phyloP scores from a whole-genome alignment of 2,329 filamentous ascomycete genomes.

The Verticillium albo-atrum region DNA sequence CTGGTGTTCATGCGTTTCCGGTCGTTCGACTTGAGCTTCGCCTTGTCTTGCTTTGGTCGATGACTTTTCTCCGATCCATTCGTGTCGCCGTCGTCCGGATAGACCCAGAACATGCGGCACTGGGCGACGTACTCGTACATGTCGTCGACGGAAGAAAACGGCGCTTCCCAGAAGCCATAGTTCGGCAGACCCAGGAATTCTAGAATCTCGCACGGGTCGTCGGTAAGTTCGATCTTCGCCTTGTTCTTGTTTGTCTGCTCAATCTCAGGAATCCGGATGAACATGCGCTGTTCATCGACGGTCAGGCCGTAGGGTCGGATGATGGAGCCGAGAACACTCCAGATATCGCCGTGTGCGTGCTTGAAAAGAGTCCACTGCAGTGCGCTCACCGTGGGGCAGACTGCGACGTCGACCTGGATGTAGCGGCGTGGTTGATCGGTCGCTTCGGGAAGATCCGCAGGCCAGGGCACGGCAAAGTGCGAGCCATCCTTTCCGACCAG shows the following conservation, averaged over 20 bases:
- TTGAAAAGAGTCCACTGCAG: conserved; percentile 64
- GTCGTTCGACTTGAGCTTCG: conserved; percentile 48
- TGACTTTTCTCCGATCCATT: neutral
- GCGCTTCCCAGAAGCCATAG: conserved; percentile 39
- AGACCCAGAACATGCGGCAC: conserved; percentile 54
- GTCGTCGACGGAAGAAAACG: conserved; percentile 49
- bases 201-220: conserved; percentile 50
- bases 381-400: conserved; percentile 36
- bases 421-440: conserved; percentile 20
- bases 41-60: conserved; percentile 20
- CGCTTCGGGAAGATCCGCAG: conserved; percentile 16
- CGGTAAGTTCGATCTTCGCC: conserved; percentile 56
- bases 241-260: conserved; percentile 53
- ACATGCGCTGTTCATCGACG: conserved; percentile 58
- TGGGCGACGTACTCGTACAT: conserved; percentile 58
- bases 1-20: conserved; percentile 50
- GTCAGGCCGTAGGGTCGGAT: conserved; percentile 64
- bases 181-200: conserved; percentile 58
- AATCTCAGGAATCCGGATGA: conserved; percentile 63
- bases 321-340: conserved; percentile 60
- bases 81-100: conserved; percentile 17
- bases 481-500: conserved; percentile 22
- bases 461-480: conserved; percentile 55
- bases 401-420: conserved; percentile 66
- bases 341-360: conserved; percentile 67